Conservation (phyloP, 768 basidiomycete genomes). For the Lentinula sp. region DNA sequence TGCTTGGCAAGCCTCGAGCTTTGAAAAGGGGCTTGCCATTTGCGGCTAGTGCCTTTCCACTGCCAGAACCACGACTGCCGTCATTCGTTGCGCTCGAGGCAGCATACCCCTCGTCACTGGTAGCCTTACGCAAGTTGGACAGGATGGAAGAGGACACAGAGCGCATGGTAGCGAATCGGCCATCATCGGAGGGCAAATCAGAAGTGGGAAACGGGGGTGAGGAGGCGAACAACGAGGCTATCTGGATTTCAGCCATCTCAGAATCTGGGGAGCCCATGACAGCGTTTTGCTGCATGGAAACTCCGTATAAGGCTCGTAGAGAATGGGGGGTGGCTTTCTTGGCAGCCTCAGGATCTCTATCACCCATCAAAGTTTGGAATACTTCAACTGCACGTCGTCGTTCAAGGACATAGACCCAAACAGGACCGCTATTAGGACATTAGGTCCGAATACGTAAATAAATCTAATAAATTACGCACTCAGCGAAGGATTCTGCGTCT, state of each 20-base stretch:
- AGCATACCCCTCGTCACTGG: constrained; percentile 38
- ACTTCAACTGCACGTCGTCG: constrained; percentile 77
- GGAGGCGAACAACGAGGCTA: constrained; percentile 71
- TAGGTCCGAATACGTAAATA: constrained; percentile 6
- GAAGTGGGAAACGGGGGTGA: constrained; percentile 74
- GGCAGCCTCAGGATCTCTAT: constrained; percentile 53
- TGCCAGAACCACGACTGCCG: constrained; percentile 36
- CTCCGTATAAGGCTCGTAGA: constrained; percentile 67
- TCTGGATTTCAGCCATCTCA: constrained; percentile 73
- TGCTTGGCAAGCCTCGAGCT: constrained; percentile 62
- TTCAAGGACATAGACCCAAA: constrained; percentile 91
- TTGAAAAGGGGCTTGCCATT: constrained; percentile 51
- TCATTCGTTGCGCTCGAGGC: constrained; percentile 36
- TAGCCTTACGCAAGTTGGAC: constrained; percentile 31
- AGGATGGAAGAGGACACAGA: constrained; percentile 45
- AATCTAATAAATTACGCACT: constrained; percentile 42
- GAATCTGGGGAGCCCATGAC: constrained; percentile 68
- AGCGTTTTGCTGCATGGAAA: constrained; percentile 49
- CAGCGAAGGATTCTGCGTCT: constrained; percentile 65
- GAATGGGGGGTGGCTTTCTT: constrained; percentile 51
- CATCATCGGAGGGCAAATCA: constrained; percentile 49
- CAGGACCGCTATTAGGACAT: constrained; percentile 53
- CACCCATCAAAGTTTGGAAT: constrained; percentile 72
- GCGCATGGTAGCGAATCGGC: constrained; percentile 29
- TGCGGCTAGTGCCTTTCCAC: constrained; percentile 24